Conservation (phyloP, 169 alveolate genomes). For the Plasmodium berghei region DNA sequence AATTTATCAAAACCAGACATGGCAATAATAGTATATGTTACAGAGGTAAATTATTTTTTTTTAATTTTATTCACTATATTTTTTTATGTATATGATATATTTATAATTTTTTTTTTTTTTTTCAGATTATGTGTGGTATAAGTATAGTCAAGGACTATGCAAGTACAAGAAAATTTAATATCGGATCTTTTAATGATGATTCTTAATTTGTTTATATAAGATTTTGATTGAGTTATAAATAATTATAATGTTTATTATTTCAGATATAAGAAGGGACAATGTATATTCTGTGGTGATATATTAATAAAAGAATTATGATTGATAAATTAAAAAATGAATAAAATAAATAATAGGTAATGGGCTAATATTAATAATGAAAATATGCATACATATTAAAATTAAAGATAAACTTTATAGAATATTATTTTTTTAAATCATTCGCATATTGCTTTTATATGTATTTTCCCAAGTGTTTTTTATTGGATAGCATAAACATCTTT, state of each 20-base stretch:
- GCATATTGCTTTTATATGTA: neutral
- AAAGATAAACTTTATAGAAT: neutral
- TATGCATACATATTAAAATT: no score
- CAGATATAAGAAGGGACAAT: no score
- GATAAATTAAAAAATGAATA: no score
- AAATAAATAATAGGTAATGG: no score
- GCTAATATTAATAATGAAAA: no score
- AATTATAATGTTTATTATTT: no score
- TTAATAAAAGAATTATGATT: no score
- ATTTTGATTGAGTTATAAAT: no score
- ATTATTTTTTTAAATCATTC: neutral
- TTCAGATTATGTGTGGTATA: constrained; percentile 70
- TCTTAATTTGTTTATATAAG: neutral
- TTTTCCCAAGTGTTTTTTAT: neutral
- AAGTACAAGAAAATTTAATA: constrained; percentile 50
- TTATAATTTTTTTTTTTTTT: neutral
- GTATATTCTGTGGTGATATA: no score
- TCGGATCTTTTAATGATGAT: constrained; percentile 46
- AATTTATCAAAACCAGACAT: constrained; percentile 81
- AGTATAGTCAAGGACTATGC: constrained; percentile 61
- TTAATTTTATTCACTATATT: neutral
- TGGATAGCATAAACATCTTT: neutral
- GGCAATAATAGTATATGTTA: constrained; percentile 80
- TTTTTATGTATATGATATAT: neutral
- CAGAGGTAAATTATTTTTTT: constrained; percentile 77